Evolutionary conservation across 495 filamentous ascomycete species (phyloP).

Genomic region (Neurospora intermedia): DNA sequence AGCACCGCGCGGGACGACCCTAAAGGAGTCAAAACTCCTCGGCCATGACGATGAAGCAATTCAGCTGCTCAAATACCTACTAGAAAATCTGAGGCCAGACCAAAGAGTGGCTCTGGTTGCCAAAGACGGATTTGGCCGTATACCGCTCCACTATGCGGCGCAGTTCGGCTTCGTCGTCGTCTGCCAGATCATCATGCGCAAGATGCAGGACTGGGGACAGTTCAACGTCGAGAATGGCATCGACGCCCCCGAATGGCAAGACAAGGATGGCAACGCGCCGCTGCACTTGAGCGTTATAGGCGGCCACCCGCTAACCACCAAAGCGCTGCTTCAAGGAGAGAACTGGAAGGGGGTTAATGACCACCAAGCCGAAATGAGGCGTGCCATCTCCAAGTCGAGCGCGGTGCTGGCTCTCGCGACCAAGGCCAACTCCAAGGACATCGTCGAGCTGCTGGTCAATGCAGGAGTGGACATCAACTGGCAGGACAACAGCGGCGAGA

Average conservation of each 20-base stretch:
- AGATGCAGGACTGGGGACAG: constrained; percentile 79
- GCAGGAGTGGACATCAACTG: constrained; percentile 91
- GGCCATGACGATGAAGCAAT: constrained; percentile 64
- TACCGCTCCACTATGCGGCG: constrained; percentile 89
- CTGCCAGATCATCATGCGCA: constrained; percentile 75
- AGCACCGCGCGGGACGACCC: constrained; percentile 27
- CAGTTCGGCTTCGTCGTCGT: constrained; percentile 87
- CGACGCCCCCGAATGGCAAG: constrained; percentile 78
- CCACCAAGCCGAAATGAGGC: constrained; percentile 50
- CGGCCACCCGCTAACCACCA: constrained; percentile 78
- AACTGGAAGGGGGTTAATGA: constrained; percentile 53
- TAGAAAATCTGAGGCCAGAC: constrained; percentile 55
- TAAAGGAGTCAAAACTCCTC: constrained; percentile 47
- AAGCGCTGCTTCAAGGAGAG: constrained; percentile 67
- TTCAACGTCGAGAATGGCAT: constrained; percentile 79
- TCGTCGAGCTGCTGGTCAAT: constrained; percentile 78
- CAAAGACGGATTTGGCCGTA: constrained; percentile 70
- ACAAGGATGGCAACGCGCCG: constrained; percentile 83
- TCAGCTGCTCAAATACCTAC: constrained; percentile 57
- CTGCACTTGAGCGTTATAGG: constrained; percentile 87
- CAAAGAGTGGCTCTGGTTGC: constrained; percentile 60
- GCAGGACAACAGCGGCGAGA: constrained; percentile 88
- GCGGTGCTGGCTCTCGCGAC: constrained; percentile 80
- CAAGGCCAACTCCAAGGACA: constrained; percentile 69
- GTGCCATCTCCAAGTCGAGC: constrained; percentile 70